Base-by-base conservation (phyloP, 2,329 filamentous ascomycete genomes). In the Dothistroma septosporum region DNA sequence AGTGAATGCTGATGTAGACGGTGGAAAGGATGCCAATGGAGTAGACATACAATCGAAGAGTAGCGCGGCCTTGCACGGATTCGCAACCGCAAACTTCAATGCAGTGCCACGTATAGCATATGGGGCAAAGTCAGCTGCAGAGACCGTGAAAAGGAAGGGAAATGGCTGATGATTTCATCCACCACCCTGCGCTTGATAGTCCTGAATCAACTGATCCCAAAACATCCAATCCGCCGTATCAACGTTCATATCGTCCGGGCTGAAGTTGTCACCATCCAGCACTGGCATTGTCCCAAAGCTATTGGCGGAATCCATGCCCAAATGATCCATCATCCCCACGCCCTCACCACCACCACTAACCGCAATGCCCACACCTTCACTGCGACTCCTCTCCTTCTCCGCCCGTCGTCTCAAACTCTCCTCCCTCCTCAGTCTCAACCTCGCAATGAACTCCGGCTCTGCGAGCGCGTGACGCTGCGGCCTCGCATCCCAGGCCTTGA, bases 401-500 rank as follows among this genome's bases (percentile, higher is more conserved):
- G 24, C 24, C 24, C 24, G 24, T 28, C 24, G 24, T 28, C 24
- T 37, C 22, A 53, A 52, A 44, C 28, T 58, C 14, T 58, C 22
- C 21, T 49, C 47, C 28, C 52, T 55, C 24, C 44, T 32, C 6
- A 53, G 19, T 5, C 59, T 55, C 32, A 69, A 52, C 16, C 37
- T 53, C 9, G 31, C 48, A 16, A 67, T 59, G 35, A 68, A 69
- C 14, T 12, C 54, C 4, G 66, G 67, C 48, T 66, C 65, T 12
- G 37, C 55, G 5, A 46, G 14, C 12, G 31, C 46, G 12, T 31
- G 53, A 35, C 50, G 54, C 2, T 50, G 49, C 6, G 61, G 59
- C 19, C 52, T 64, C 2, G 69, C 71, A 5, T 74, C 72, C 76
- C 78, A 81, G 0, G 78, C 77, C 58, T 77, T 77, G 1, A 80